These are phyloP conservation scores for Syzygium aqueum DNA, from an alignment of 345 rosid species.

Conservation along the genomic window DNA sequence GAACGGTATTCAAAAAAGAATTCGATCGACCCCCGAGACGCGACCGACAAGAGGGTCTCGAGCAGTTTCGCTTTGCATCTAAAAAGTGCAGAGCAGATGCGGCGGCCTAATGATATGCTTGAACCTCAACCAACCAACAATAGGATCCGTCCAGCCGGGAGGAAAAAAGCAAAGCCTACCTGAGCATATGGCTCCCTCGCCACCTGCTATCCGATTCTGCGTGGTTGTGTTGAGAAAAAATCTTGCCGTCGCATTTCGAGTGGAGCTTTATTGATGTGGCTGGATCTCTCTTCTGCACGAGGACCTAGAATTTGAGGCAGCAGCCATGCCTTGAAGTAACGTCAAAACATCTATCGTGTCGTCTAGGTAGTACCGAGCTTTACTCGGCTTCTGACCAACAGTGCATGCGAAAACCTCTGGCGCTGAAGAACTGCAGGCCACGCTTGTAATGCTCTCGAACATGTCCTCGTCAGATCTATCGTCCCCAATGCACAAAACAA, in stretches of 20 bases:
- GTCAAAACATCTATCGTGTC: slow-evolving; percentile 28
- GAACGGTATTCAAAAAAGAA: not conserved
- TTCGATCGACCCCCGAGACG: not conserved
- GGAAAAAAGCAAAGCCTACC: not conserved
- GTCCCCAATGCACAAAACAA: slow-evolving; percentile 53
- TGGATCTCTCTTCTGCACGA: not conserved
- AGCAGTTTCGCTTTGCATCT: not conserved
- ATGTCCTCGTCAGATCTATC: slow-evolving; percentile 65
- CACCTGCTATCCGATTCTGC: not conserved
- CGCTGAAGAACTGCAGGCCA: slow-evolving; percentile 11
- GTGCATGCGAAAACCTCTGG: slow-evolving; percentile 53
- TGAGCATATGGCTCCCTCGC: not conserved
- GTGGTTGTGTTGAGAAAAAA: not conserved
- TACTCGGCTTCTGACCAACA: slow-evolving; percentile 58
- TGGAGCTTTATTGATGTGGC: not conserved
- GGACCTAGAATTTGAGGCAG: slow-evolving; percentile 13
- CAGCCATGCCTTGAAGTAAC: slow-evolving; percentile 31
- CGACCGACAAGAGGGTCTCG: not conserved
- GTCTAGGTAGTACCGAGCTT: slow-evolving; percentile 52
- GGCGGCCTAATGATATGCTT: not conserved
- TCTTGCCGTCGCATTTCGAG: not conserved
- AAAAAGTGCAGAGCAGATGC: not conserved
- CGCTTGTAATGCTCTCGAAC: slow-evolving; percentile 41
- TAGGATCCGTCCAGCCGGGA: not conserved
- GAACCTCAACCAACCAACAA: not conserved